A percentile compares a stretch with the other conserved stretches of the same genome.
Evolutionary conservation across 768 basidiomycete genomes (phyloP).

Genomic region (Tulasnella calospora): DNA sequence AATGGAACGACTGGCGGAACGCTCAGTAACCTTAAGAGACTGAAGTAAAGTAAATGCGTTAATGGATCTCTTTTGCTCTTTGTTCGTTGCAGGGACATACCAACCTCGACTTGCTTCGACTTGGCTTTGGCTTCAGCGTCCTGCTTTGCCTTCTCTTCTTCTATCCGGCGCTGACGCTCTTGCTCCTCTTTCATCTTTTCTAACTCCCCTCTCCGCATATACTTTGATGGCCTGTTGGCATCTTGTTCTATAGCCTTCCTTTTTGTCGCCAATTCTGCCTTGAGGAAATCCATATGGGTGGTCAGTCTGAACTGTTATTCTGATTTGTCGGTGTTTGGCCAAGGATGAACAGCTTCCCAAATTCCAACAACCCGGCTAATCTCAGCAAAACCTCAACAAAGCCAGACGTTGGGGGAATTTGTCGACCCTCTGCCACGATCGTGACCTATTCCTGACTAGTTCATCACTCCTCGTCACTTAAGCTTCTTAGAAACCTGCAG

Average conservation of each 20-base stretch:
- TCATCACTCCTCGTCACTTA: too few relatives aligned
- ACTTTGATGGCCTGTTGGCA: slow-evolving; percentile 66
- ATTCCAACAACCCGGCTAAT: neutral
- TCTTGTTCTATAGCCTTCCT: slow-evolving; percentile 65
- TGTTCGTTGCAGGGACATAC: neutral
- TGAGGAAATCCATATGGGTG: slow-evolving; percentile 77
- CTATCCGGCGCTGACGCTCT: slow-evolving; percentile 43
- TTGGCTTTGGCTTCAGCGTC: slow-evolving; percentile 34
- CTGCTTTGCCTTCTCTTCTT: slow-evolving; percentile 39
- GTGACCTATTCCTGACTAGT: too few relatives aligned
- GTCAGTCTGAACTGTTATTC: neutral
- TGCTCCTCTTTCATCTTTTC: slow-evolving; percentile 81
- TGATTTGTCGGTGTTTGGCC: neutral
- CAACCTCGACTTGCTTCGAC: slow-evolving; percentile 27
- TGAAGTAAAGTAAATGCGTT: neutral
- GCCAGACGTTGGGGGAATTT: too few relatives aligned
- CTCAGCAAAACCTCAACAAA: too few relatives aligned
- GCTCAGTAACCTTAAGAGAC: neutral
- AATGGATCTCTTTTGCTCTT: neutral
- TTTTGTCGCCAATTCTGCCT: slow-evolving; percentile 82
- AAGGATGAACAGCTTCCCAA: neutral
- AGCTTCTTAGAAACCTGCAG: too few relatives aligned
- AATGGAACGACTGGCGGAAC: slow-evolving; percentile 12
- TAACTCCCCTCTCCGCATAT: slow-evolving; percentile 72
- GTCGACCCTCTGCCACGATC: too few relatives aligned